These are phyloP conservation scores for Panus rudis DNA, from an alignment of 768 basidiomycete genomes.

Conservation along the genomic window DNA sequence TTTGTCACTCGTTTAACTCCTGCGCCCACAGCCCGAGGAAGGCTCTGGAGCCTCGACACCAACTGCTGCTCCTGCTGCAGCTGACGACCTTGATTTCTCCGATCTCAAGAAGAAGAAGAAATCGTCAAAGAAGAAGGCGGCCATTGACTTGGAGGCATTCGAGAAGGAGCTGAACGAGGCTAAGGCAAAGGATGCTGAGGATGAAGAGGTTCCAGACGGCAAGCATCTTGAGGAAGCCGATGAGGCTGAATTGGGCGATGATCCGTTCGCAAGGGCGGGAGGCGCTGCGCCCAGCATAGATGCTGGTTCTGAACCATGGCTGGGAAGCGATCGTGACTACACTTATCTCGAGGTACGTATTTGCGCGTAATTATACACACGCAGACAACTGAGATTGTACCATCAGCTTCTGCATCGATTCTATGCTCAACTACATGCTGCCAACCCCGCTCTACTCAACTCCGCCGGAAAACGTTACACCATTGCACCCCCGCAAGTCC, in stretches of 20 bases:
- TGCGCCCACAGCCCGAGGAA: constrained; percentile 57
- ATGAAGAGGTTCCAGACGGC: constrained; percentile 49
- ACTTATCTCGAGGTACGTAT: constrained; percentile 80
- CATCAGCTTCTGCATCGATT: constrained; percentile 85
- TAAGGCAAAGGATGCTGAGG: constrained; percentile 56
- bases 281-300: constrained; percentile 56
- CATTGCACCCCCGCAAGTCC: constrained; percentile 90
- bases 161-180: constrained; percentile 83
- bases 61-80: constrained; percentile 21
- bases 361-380: too few species aligned
- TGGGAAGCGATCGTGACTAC: constrained; percentile 90
- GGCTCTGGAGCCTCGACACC: constrained; percentile 64
- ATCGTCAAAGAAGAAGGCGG: constrained; percentile 77
- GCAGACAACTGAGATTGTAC: background rate
- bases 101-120: constrained; percentile 98
- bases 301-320: constrained; percentile 81
- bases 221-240: constrained; percentile 64
- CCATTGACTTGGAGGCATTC: constrained; percentile 87
- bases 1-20: constrained; percentile 1
- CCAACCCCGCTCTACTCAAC: constrained; percentile 85
- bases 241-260: constrained; percentile 82
- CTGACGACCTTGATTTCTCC: constrained; percentile 87
- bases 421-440: constrained; percentile 84
- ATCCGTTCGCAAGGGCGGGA: constrained; percentile 60
- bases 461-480: constrained; percentile 92